Conservation (phyloP, 1,139 yeast species). For the Hansenula sp. region DNA sequence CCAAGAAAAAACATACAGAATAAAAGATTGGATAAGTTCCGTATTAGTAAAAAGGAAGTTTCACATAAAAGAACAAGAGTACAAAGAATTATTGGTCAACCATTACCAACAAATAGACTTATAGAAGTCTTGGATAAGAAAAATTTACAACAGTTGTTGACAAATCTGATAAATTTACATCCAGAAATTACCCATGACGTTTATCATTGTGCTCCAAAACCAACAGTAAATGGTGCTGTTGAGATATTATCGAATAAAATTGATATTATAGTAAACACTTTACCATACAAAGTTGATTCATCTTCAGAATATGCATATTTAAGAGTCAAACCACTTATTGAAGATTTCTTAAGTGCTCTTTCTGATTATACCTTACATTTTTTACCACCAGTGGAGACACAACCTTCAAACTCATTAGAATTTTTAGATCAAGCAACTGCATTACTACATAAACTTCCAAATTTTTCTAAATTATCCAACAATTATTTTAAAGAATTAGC, state of each 20-base stretch:
- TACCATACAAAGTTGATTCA: slow-evolving; percentile 75
- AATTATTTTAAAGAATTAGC: slow-evolving; percentile 72
- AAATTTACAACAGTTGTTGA: slow-evolving; percentile 49
- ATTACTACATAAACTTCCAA: slow-evolving; percentile 65
- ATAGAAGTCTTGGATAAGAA: slow-evolving; percentile 63
- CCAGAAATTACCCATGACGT: slow-evolving; percentile 61
- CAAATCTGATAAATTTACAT: slow-evolving; percentile 48
- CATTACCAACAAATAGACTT: slow-evolving; percentile 54
- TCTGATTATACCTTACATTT: slow-evolving; percentile 77
- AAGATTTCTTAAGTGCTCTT: slow-evolving; percentile 72
- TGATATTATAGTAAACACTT: slow-evolving; percentile 38
- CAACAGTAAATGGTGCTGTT: slow-evolving; percentile 50
- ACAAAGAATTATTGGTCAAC: slow-evolving; percentile 26
- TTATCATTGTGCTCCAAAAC: slow-evolving; percentile 50
- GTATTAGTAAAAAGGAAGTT: slow-evolving; percentile 12
- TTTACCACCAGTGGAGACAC: slow-evolving; percentile 71
- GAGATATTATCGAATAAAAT: slow-evolving; percentile 45
- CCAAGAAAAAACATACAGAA: slow-evolving; percentile 4
- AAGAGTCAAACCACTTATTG: slow-evolving; percentile 68
- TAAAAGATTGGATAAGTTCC: slow-evolving; percentile 12
- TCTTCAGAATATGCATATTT: slow-evolving; percentile 84
- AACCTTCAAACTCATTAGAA: slow-evolving; percentile 50
- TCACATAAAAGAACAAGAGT: slow-evolving; percentile 11
- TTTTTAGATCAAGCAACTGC: slow-evolving; percentile 67
- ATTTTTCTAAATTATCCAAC: slow-evolving; percentile 65